Base-by-base conservation (phyloP, 345 rosid genomes). In the Viola odorata region DNA sequence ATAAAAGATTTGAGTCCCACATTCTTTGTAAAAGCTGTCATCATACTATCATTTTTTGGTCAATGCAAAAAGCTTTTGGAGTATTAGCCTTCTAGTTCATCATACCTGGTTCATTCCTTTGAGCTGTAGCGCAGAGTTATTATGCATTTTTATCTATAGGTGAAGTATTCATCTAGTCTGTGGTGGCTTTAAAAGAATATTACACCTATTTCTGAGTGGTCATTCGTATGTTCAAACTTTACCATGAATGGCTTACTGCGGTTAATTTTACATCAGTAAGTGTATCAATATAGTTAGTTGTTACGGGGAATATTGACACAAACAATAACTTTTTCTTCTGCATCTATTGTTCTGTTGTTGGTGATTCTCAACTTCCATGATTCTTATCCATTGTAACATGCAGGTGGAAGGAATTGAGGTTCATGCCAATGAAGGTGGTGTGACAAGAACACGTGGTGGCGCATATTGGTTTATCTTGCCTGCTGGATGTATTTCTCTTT, bases 361-460 rank as follows among this genome's bases (percentile, higher is more conserved):
- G 5, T 45, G 51, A 62, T 68, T 16, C 62, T 58, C 44, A 23
- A 12, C 44, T n/a, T 15, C 45, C 5, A 44, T 42, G 37, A 37
- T 14, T 51, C 41, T 44, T 12, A 38, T 55, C 50, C 55, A 51
- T n/a, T 41, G 65, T 55, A 15, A 63, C 61, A 62, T 78, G 66
- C 76, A 92, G 99, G 97, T 94, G 40, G 99, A 82, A 63, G 99
- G 97, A 61, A 94, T 94, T 69, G 78, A 90, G 81, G 97, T 94
- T 60, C 85, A 88, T 77, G 97, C 90, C 38, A 77, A 92, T 70
- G 99, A 92, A 77, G 99, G 99, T 10, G 99, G 99, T 41, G 82
- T 85, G 23, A 94, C 99, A n/a, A 70, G 58, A 69, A 94, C 96
- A 6, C 91, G 99, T 14, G 99, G 99, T 51, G 97, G 99, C 72